A percentile compares a stretch with the other conserved stretches of the same genome.
Conservation (phyloP, 805 yeast species). For the Candida insectorum region DNA sequence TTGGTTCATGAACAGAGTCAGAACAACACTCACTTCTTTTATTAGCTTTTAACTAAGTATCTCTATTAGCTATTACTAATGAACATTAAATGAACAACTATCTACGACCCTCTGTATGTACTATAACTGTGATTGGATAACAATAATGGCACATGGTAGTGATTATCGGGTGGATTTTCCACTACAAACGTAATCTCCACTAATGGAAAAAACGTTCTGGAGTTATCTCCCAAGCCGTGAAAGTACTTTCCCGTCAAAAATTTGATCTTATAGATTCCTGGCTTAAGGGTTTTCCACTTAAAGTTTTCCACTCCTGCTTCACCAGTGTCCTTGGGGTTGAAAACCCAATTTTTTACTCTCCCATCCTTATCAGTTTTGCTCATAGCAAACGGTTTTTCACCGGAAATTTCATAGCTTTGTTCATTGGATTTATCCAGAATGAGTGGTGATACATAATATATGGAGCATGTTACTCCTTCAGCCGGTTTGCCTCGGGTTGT, state of each 20-base stretch:
- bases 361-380: slow-evolving; percentile 80
- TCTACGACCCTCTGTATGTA: slow-evolving; percentile 80
- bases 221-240: slow-evolving; percentile 20
- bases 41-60: slow-evolving; percentile 17
- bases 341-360: slow-evolving; percentile 65
- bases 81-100: slow-evolving; percentile 1
- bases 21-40: slow-evolving; percentile 64
- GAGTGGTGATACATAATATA: slow-evolving; percentile 38
- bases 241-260: slow-evolving; percentile 76
- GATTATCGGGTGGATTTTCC: slow-evolving; percentile 64
- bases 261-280: slow-evolving; percentile 73
- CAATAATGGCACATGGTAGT: slow-evolving; percentile 86
- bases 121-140: slow-evolving; percentile 84
- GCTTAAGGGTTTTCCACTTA: slow-evolving; percentile 45
- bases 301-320: slow-evolving; percentile 5
- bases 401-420: slow-evolving; percentile 23
- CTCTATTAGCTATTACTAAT: background rate
- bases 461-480: slow-evolving; percentile 62
- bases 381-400: slow-evolving; percentile 51
- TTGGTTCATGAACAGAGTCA: slow-evolving; percentile 60
- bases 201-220: slow-evolving; percentile 76
- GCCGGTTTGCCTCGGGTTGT: slow-evolving; percentile 87
- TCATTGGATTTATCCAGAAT: slow-evolving; percentile 20
- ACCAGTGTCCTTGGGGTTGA: slow-evolving; percentile 34
- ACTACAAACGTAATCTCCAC: slow-evolving; percentile 78